These are phyloP conservation scores for Wickerhamiella azymoides DNA, from an alignment of 805 yeast genomes.

Conservation along the genomic window DNA sequence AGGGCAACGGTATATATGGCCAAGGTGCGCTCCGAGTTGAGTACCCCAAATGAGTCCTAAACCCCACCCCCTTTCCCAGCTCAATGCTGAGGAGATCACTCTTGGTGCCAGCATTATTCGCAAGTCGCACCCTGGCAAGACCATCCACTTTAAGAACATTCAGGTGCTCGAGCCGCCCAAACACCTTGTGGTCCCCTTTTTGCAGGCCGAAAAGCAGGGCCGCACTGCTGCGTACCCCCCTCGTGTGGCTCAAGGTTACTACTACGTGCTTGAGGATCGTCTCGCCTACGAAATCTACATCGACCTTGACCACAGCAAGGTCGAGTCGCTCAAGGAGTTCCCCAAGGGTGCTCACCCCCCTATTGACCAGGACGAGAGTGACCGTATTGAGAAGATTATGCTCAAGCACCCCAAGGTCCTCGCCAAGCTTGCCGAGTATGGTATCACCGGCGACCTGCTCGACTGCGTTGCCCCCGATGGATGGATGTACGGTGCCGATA, in stretches of 20 bases:
- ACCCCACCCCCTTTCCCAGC: conserved; percentile 26
- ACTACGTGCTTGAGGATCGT: conserved; percentile 38
- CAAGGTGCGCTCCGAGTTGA: background rate
- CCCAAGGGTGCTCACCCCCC: conserved; percentile 62
- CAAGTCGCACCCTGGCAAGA: conserved; percentile 20
- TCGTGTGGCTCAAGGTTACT: conserved; percentile 55
- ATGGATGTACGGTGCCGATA: conserved; percentile 77
- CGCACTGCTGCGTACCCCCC: conserved; percentile 39
- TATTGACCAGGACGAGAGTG: conserved; percentile 38
- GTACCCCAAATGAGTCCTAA: background rate
- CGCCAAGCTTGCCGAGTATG: conserved; percentile 79
- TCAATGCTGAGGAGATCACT: conserved; percentile 22
- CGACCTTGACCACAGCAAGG: conserved; percentile 47
- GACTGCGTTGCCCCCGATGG: conserved; percentile 18
- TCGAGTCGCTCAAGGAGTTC: conserved; percentile 41
- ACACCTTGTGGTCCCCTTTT: conserved; percentile 48
- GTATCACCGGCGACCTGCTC: conserved; percentile 14
- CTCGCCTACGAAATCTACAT: conserved; percentile 56
- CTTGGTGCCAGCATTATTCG: conserved; percentile 19
- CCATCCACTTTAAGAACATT: conserved; percentile 24
- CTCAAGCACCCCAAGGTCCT: conserved; percentile 84
- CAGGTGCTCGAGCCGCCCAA: conserved; percentile 56
- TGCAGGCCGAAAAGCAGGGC: conserved; percentile 51
- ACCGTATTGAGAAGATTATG: conserved; percentile 11
- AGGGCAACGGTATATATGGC: background rate